Conservation (phyloP, 331 rosid species). For the Malus hybrid region DNA sequence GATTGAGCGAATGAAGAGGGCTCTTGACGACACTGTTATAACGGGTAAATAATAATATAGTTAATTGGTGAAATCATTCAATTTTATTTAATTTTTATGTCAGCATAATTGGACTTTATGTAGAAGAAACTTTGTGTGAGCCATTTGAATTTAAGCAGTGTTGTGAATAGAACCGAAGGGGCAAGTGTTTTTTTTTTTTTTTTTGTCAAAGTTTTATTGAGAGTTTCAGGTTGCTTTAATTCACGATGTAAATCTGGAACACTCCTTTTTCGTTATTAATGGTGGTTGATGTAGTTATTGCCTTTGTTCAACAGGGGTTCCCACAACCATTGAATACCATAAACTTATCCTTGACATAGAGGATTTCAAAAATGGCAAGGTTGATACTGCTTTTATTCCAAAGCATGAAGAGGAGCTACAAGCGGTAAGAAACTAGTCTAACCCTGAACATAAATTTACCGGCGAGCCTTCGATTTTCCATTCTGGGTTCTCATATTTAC, state of each 20-base stretch:
- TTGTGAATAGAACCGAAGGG: background rate
- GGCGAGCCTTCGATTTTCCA: background rate
- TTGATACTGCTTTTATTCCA: conserved; percentile 94
- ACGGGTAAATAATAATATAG: conserved; percentile 24
- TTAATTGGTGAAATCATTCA: background rate
- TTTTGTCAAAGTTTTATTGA: background rate
- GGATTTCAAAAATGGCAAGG: conserved; percentile 92
- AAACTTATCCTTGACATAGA: conserved; percentile 90
- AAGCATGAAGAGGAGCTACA: conserved; percentile 83
- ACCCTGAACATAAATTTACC: background rate
- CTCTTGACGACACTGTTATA: conserved; percentile 46
- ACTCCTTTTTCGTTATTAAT: background rate
- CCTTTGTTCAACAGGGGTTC: conserved; percentile 63
- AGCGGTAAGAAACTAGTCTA: conserved; percentile 39
- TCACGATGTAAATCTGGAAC: background rate
- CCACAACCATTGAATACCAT: conserved; percentile 96
- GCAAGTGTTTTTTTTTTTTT: background rate
- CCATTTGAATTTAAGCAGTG: background rate
- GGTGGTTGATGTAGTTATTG: background rate
- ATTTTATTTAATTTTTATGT: background rate
- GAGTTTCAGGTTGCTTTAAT: background rate
- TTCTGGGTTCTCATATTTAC: background rate
- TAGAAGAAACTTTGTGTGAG: background rate
- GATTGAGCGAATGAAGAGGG: conserved; percentile 92
- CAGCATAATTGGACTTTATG: background rate